phyloP scores from a whole-genome alignment of 768 basidiomycete genomes.

The Serpula lacrymans region DNA sequence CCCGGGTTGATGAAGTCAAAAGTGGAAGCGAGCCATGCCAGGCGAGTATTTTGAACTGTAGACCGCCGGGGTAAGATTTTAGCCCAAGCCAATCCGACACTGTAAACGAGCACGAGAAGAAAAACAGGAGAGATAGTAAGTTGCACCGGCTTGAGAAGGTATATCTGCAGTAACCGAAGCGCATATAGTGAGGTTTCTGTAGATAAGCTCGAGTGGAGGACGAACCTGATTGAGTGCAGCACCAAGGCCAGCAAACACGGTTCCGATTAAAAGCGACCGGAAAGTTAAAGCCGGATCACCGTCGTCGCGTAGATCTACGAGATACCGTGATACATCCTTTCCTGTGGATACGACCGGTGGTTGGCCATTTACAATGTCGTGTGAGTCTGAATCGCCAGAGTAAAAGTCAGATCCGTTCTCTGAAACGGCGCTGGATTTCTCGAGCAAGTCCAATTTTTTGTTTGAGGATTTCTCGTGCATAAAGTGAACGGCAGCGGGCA shows the following conservation, averaged over 20 bases:
- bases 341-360: slow-evolving; percentile 25
- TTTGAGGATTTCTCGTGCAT: too few species aligned
- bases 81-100: slow-evolving; percentile 49
- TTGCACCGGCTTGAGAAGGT: slow-evolving; percentile 56
- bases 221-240: slow-evolving; percentile 54
- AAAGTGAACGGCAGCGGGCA: too few species aligned
- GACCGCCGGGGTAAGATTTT: slow-evolving; percentile 38
- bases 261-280: slow-evolving; percentile 54
- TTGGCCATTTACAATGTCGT: slow-evolving; percentile 5
- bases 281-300: slow-evolving; percentile 54
- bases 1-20: slow-evolving; percentile 55
- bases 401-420: too few species aligned
- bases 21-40: slow-evolving; percentile 37
- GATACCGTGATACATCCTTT: slow-evolving; percentile 49
- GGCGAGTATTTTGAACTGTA: slow-evolving; percentile 43
- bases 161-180: slow-evolving; percentile 44
- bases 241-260: slow-evolving; percentile 53
- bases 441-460: too few species aligned
- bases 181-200: too few species aligned
- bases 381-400: too few species aligned
- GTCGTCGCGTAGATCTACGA: slow-evolving; percentile 56
- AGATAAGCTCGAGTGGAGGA: too few species aligned
- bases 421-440: too few species aligned
- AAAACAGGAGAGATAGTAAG: slow-evolving; percentile 53
- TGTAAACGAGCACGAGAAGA: slow-evolving; percentile 51